These are phyloP conservation scores for Aspergillus pseudotamarii DNA, from an alignment of 2,329 filamentous ascomycete species.

Conservation along the genomic window DNA sequence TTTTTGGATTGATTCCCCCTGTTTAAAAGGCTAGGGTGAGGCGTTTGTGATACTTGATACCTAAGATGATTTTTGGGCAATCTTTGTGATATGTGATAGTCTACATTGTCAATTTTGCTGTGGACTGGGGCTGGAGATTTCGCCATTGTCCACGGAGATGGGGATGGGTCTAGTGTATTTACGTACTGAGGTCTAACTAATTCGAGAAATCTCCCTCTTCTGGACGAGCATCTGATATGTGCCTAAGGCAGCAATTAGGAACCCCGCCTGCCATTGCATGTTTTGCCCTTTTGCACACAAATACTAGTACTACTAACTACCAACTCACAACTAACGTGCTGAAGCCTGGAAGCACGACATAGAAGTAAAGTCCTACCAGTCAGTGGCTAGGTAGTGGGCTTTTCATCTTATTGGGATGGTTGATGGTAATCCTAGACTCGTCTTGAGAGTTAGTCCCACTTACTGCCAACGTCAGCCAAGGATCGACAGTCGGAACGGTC, in stretches of 20 bases:
- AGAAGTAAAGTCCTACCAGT: not conserved
- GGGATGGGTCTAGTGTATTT: constrained; percentile 1
- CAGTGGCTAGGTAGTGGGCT: not conserved
- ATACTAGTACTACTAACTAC: not conserved
- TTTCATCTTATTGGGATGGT: not conserved
- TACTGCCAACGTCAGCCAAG: constrained; percentile 10
- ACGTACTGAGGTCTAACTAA: constrained; percentile 4
- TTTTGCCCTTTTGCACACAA: not conserved
- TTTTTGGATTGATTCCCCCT: constrained; percentile 5
- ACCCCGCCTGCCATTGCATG: not conserved
- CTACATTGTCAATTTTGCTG: not conserved
- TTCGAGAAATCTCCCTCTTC: constrained; percentile 1
- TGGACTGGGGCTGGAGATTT: not conserved
- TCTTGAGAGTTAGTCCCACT: not conserved
- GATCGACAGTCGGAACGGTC: constrained; percentile 11
- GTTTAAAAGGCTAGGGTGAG: constrained; percentile 23
- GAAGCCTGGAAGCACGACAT: not conserved
- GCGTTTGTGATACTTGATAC: constrained; percentile 25
- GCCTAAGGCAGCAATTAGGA: not conserved
- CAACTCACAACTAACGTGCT: not conserved
- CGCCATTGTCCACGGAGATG: not conserved
- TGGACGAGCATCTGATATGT: not conserved
- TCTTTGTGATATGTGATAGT: constrained; percentile 9
- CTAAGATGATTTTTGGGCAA: constrained; percentile 13
- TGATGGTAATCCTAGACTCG: not conserved